Evolutionary conservation across 208 protist species (phyloP).

Genomic region (Trypanosoma scelopori): DNA sequence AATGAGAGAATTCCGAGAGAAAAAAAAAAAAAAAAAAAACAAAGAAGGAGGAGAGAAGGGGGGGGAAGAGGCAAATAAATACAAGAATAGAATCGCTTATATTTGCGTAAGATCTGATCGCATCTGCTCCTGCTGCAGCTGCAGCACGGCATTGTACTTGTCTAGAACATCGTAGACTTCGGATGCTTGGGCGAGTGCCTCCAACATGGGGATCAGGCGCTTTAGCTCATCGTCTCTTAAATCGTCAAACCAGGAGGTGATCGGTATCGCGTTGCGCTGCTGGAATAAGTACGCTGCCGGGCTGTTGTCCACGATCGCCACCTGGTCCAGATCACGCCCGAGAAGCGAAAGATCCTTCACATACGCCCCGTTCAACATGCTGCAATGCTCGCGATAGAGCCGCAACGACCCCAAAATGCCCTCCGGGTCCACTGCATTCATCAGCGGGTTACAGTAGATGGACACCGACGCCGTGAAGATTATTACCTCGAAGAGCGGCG

Average conservation of each 20-base stretch:
- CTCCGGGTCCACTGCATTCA: conserved; percentile 69
- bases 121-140: conserved; percentile 52
- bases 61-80: conserved; percentile 14
- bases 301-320: conserved; percentile 89
- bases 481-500: conserved; percentile 82
- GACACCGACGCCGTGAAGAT: conserved; percentile 88
- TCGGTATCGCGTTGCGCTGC: conserved; percentile 88
- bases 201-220: conserved; percentile 71
- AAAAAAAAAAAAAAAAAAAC: conserved; percentile 22
- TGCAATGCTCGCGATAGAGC: conserved; percentile 87
- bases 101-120: conserved; percentile 4
- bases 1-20: conserved; percentile 4
- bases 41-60: too few species aligned
- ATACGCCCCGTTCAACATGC: conserved; percentile 70
- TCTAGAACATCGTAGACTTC: conserved; percentile 83
- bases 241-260: conserved; percentile 90
- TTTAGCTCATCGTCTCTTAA: conserved; percentile 62
- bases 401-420: conserved; percentile 59
- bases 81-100: conserved; percentile 14
- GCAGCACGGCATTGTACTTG: conserved; percentile 78
- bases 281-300: conserved; percentile 91
- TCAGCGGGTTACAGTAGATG: conserved; percentile 81
- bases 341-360: conserved; percentile 90
- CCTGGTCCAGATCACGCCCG: conserved; percentile 71
- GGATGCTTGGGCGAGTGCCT: conserved; percentile 60